Evolutionary conservation across 176 grass and related monocot species (phyloP).

Genomic region (Zea luxurians): DNA sequence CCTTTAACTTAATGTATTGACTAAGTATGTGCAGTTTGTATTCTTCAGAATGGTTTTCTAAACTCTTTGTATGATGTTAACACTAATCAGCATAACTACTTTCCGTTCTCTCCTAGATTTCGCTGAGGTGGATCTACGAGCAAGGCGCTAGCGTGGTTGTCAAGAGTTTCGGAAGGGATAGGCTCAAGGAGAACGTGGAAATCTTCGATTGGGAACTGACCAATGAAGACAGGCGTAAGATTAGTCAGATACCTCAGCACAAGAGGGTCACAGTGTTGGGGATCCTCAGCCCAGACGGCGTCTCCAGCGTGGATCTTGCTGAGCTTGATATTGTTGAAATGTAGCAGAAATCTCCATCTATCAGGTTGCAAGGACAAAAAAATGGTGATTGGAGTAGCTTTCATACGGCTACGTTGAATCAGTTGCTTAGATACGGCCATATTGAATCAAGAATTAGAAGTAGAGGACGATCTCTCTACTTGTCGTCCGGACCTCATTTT

Average conservation of each 20-base stretch:
- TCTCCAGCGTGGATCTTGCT: conserved; percentile 31
- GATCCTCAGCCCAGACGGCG: conserved; percentile 40
- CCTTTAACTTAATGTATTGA: neutral
- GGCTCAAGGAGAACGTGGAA: conserved; percentile 43
- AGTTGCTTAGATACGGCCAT: too few species aligned
- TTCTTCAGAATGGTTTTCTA: neutral
- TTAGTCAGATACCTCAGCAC: conserved; percentile 44
- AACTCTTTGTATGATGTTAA: neutral
- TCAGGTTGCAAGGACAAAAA: too few species aligned
- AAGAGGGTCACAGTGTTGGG: conserved; percentile 9
- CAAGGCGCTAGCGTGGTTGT: conserved; percentile 60
- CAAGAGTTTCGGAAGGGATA: conserved; percentile 53
- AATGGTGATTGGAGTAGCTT: neutral
- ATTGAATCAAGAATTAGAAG: too few species aligned
- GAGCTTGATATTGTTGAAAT: conserved; percentile 49
- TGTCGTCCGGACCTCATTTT: too few species aligned
- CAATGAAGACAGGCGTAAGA: conserved; percentile 48
- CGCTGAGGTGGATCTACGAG: conserved; percentile 61
- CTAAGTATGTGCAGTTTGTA: neutral
- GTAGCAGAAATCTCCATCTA: conserved; percentile 18
- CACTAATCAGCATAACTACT: neutral
- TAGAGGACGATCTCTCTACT: too few species aligned
- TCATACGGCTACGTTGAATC: neutral
- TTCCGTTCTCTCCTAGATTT: conserved; percentile 41
- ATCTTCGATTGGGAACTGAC: conserved; percentile 65